Base-by-base conservation (phyloP, 108 stramenopile species). In the Poteriospumella lacustris region DNA sequence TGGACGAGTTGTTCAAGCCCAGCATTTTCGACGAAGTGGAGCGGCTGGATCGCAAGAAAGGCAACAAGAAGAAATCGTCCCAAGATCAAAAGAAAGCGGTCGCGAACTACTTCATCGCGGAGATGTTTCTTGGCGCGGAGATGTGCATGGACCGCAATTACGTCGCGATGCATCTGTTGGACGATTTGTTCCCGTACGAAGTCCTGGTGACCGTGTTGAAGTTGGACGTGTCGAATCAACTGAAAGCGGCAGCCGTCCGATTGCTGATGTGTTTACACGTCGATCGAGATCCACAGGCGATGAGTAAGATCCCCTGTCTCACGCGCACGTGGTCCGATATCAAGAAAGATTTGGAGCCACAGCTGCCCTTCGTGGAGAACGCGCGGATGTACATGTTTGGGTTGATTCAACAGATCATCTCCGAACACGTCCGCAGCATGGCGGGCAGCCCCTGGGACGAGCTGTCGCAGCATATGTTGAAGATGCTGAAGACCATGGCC, bases 61-160 rank as follows among this genome's bases (percentile, higher is more conserved):
- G 36, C 15, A 24, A 31, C 29, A 64, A 64, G 60, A 64, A 64
- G 36, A 24, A 3, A 64, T 9, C 3, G 5, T 26, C 60, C 28
- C 19, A 56, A 15, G 60, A 64, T 9, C 60, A 64, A 33, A 64
- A 64, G 31, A 64, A 31, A 3, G 60, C 60, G 28, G 60, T 82
- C 42, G 76, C 81, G 26, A 42, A 78, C 42, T 82, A 78, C 68
- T 78, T 82, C 31, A 62, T 82, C 28, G 60, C 81, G 2, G 58
- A 82, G 42, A 47, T 82, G 39, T 78, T 68, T 31, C 62, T 82
- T 19, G 62, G 24, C 33, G 81, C 81, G n/a, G 81, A 82, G 47
- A 70, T 77, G 39, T 82, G 81, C 59, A 40, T 82, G 1, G 81
- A 78, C 58, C 68, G 81, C 38, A 82, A 82, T 64, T 82, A 82